Conservation (phyloP, 164 flowering plant species). For the Houttuynia cordata region DNA sequence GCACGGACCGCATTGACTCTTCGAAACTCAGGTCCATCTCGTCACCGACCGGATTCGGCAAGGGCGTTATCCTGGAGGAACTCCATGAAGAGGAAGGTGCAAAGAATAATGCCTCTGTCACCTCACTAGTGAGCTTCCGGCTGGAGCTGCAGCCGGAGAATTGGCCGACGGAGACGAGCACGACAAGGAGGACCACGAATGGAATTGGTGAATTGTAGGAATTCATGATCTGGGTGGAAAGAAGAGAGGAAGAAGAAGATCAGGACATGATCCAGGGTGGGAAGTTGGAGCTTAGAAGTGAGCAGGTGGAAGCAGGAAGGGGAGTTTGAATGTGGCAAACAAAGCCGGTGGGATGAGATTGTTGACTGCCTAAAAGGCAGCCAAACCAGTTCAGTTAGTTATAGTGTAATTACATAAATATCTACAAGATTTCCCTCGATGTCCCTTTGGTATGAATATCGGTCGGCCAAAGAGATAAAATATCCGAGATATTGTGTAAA, state of each 20-base stretch:
- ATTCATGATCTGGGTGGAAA: background rate
- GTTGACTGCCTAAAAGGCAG: background rate
- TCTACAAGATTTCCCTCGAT: background rate
- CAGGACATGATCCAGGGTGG: background rate
- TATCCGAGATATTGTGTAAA: no score
- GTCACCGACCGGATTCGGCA: constrained; percentile 1
- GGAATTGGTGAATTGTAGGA: constrained; percentile 5
- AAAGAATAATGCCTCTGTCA: constrained; percentile 1
- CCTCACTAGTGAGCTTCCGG: constrained; percentile 2
- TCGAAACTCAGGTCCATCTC: constrained; percentile 7
- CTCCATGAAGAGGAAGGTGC: constrained; percentile 2
- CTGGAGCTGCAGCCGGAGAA: constrained; percentile 10
- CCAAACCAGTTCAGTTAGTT: background rate
- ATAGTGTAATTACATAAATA: background rate
- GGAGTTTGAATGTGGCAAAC: background rate
- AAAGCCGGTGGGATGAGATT: background rate
- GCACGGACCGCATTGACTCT: constrained; percentile 17
- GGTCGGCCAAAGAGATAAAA: no score
- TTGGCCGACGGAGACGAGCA: constrained; percentile 11
- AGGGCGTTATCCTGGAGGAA: constrained; percentile 5
- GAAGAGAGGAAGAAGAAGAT: background rate
- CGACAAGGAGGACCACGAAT: constrained; percentile 11
- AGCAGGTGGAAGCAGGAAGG: background rate
- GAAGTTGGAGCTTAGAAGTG: background rate
- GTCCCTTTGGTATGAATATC: background rate